Evolutionary conservation across 306 rosid genomes (phyloP).

Genomic region (Lathyrus oleraceus): DNA sequence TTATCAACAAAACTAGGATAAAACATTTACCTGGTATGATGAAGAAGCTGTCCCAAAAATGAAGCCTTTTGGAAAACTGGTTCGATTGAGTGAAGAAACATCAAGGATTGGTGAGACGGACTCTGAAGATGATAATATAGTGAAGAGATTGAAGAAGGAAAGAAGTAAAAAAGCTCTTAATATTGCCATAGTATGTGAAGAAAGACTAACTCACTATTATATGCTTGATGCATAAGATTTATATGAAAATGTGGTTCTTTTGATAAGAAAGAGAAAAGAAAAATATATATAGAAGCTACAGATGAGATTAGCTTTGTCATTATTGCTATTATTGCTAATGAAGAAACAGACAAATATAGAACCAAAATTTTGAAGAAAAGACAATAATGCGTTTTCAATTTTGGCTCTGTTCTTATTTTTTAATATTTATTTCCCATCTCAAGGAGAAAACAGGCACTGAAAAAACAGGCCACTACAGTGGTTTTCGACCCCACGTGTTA

Average conservation of each 20-base stretch:
- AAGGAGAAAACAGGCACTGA: not conserved
- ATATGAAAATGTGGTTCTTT: not conserved
- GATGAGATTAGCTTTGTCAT: not conserved
- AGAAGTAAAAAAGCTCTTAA: not conserved
- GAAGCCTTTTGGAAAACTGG: slow-evolving; percentile 5
- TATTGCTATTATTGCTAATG: not conserved
- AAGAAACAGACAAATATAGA: not conserved
- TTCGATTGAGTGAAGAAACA: slow-evolving; percentile 31
- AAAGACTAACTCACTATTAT: not conserved
- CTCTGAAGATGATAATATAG: not conserved
- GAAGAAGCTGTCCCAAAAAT: slow-evolving; percentile 37
- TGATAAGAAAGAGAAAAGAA: not conserved
- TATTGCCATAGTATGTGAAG: slow-evolving; percentile 13
- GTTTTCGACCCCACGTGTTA: no score
- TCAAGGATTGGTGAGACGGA: slow-evolving; percentile 27
- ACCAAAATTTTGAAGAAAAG: not conserved
- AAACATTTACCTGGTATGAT: slow-evolving; percentile 25
- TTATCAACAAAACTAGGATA: not conserved
- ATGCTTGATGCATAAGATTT: not conserved
- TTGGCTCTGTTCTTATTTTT: not conserved
- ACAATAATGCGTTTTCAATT: not conserved
- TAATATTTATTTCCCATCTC: not conserved
- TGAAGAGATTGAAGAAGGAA: not conserved
- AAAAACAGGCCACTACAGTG: not conserved
- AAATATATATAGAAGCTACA: not conserved